Conservation (phyloP, 2,329 filamentous ascomycete genomes). For the Ambrosiella xylebori region DNA sequence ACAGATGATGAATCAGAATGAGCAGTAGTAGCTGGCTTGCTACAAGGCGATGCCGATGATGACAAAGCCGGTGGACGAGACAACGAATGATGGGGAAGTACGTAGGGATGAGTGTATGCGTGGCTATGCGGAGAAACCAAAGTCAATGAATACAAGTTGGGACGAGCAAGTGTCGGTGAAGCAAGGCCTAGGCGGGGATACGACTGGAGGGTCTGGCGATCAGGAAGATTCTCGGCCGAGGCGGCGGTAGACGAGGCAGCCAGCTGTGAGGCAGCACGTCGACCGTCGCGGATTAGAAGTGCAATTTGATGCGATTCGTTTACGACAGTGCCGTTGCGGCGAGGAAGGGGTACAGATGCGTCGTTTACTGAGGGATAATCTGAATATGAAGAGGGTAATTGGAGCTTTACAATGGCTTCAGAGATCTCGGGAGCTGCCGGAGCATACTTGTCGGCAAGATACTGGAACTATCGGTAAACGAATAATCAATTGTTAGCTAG, state of each 20-base stretch:
- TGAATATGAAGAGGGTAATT: slow-evolving; percentile 36
- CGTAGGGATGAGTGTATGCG: slow-evolving; percentile 1
- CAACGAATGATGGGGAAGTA: neutral
- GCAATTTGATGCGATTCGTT: slow-evolving; percentile 41
- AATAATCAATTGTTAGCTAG: slow-evolving; percentile 4
- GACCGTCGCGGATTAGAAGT: slow-evolving; percentile 45
- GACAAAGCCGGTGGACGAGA: neutral
- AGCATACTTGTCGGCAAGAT: slow-evolving; percentile 50
- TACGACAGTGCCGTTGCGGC: slow-evolving; percentile 23
- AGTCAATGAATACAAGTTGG: neutral
- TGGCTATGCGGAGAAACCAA: neutral
- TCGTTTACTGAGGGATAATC: slow-evolving; percentile 30
- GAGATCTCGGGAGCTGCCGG: slow-evolving; percentile 47
- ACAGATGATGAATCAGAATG: slow-evolving; percentile 24
- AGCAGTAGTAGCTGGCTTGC: slow-evolving; percentile 27
- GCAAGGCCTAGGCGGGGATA: neutral
- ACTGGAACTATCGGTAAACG: slow-evolving; percentile 34
- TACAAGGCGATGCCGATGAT: slow-evolving; percentile 22
- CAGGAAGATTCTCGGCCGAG: slow-evolving; percentile 31
- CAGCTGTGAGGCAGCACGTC: slow-evolving; percentile 38
- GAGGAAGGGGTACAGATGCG: slow-evolving; percentile 37
- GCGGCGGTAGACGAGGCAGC: slow-evolving; percentile 28
- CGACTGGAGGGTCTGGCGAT: slow-evolving; percentile 16
- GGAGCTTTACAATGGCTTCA: slow-evolving; percentile 48
- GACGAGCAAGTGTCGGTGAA: neutral